Evolutionary conservation across 352 stramenopile species (phyloP).

Genomic region (Peronospora belbahrii): DNA sequence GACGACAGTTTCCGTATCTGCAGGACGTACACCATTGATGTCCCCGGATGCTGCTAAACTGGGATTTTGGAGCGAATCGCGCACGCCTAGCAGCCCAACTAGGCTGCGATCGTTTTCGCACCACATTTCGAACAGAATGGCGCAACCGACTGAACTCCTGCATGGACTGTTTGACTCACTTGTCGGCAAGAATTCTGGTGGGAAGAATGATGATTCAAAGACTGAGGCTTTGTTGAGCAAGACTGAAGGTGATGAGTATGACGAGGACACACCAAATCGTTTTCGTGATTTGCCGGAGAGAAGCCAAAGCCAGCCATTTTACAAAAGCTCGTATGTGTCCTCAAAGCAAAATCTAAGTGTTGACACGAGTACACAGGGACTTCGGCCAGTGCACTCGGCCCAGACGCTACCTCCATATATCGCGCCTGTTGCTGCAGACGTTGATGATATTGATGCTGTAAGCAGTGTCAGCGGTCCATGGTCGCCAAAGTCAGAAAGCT

Average conservation of each 20-base stretch:
- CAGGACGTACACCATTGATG: slow-evolving; percentile 35
- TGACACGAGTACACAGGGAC: slow-evolving; percentile 26
- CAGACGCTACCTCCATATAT: slow-evolving; percentile 11
- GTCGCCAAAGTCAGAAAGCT: slow-evolving; percentile 57
- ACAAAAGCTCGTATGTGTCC: slow-evolving; percentile 19
- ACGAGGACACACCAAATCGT: slow-evolving; percentile 13
- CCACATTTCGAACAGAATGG: slow-evolving; percentile 59
- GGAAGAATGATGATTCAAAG: slow-evolving; percentile 24
- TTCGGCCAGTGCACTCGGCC: slow-evolving; percentile 7
- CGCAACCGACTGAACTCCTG: slow-evolving; percentile 53
- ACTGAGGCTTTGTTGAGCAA: slow-evolving; percentile 33
- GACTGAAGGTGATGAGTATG: slow-evolving; percentile 9
- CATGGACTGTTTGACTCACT: slow-evolving; percentile 66
- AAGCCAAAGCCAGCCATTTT: slow-evolving; percentile 36
- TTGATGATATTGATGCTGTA: slow-evolving; percentile 20
- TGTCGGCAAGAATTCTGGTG: slow-evolving; percentile 48
- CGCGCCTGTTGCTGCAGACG: slow-evolving; percentile 12
- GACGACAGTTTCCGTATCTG: slow-evolving; percentile 13
- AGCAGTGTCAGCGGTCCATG: slow-evolving; percentile 30
- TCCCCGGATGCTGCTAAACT: slow-evolving; percentile 57
- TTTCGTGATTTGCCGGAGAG: slow-evolving; percentile 24
- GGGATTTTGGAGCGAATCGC: slow-evolving; percentile 78
- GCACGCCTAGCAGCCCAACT: slow-evolving; percentile 43
- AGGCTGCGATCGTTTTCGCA: slow-evolving; percentile 66
- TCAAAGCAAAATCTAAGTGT: slow-evolving; percentile 38